Base-by-base conservation (phyloP, 2,329 filamentous ascomycete genomes). In the Beauveria australis region DNA sequence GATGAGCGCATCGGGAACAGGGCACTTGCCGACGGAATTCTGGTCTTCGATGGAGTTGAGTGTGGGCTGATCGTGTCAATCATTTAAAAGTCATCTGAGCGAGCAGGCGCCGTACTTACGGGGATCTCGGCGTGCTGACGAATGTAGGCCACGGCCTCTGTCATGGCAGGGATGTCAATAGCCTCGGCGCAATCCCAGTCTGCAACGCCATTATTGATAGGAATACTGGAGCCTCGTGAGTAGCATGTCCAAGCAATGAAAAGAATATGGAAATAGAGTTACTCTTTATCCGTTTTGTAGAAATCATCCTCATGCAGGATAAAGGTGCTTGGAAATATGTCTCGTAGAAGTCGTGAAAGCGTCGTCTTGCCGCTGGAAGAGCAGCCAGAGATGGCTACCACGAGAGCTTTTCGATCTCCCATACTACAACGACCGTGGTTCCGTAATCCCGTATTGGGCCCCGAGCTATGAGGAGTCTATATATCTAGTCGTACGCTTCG, bases 261-360 rank as follows among this genome's bases (percentile, higher is more conserved):
- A 22, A 22, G 22, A 22, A 22, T 22, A 22, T 22, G 22, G 22
- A 22, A 22, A 22, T 22, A 22, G 2, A 22, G 22, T 22, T 68
- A 90, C 82, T 91, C 81, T 33, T 81, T 75, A 71, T 97, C 93
- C 1, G 89, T 79, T 65, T 85, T 86, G 77, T 96, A 99, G 72
- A 97, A 99, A 74, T 99, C 94, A 76, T 99, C 94, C 72, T 96
- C 86, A 72, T 99, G 94, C 24, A 99, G 81, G 69, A 97, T 89
- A 69, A 92, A 93, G 18, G 86, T 81, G 66, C 81, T 79, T 9
- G 87, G 87, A 68, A 97, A 92, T 65, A 96, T 87, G 70, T 90
- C 86, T 62, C 91, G 86, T 19, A 99, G 80, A 14, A 97, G 81
- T 2, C 93, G 85, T 22, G 92, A 89, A 16, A 99, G 83, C 2